Conservation (phyloP, 352 stramenopile genomes). For the Phytophthora niederhauseri region DNA sequence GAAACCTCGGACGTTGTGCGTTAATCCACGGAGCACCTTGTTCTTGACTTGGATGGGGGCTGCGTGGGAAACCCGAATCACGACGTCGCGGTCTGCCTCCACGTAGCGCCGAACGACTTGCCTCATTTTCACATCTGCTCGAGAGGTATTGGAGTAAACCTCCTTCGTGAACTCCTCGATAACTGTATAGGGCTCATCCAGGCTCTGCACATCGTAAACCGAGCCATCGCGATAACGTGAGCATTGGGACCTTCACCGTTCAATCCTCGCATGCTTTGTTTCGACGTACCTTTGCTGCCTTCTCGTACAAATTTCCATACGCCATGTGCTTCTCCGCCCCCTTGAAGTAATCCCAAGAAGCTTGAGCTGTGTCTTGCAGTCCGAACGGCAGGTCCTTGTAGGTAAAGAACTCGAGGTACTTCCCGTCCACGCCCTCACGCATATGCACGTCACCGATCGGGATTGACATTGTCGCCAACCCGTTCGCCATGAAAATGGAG, state of each 20-base stretch:
- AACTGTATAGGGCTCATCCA: constrained; percentile 17
- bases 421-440: constrained; percentile 24
- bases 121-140: constrained; percentile 29
- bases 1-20: constrained; percentile 24
- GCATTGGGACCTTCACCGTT: not conserved
- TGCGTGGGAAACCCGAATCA: constrained; percentile 30
- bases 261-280: not conserved
- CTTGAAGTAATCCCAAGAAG: constrained; percentile 46
- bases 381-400: constrained; percentile 47
- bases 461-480: constrained; percentile 19
- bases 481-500: constrained; percentile 24
- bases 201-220: constrained; percentile 2
- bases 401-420: constrained; percentile 39
- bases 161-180: constrained; percentile 31
- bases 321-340: constrained; percentile 37
- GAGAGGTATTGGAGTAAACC: constrained; percentile 29
- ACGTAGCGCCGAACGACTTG: constrained; percentile 31
- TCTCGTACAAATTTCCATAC: constrained; percentile 38
- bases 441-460: constrained; percentile 28
- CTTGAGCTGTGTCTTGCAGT: constrained; percentile 32
- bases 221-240: not conserved
- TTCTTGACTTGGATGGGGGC: constrained; percentile 28
- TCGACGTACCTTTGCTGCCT: constrained; percentile 26
- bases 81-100: constrained; percentile 21
- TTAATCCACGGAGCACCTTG: constrained; percentile 32